Base-by-base conservation (phyloP, 1,139 yeast species). In the Scheffersomyces segobiensis region DNA sequence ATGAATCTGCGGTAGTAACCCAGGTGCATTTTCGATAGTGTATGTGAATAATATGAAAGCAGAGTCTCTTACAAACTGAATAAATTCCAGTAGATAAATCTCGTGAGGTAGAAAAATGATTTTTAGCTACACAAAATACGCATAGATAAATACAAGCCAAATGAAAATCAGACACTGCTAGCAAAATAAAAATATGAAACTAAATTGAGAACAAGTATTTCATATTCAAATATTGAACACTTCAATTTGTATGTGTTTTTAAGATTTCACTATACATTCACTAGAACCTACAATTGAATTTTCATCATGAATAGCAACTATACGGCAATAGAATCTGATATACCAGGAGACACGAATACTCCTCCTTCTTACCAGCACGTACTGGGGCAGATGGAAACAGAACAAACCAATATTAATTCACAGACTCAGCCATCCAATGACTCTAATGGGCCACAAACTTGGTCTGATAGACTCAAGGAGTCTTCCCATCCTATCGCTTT, bases 401-500 rank as follows among this genome's bases (percentile, higher is more conserved):
- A 24, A 14, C 21, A 48, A 20, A 24, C 24, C 17, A 48, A 21
- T 14, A 20, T 26, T 8, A 48, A 20, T 22, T 20, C 50, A 48
- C 50, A 48, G 10, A 21, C 21, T 4, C 49, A n/a, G 19, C 22
- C 10, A 8, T 6, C 21, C 21, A 21, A 21, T 20, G 21, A 8
- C 18, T 14, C 26, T 10, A 20, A 24, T 14, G 24, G 21, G 24
- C 50, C 50, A n/a, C 56, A 56, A 22, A 56, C 62, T 6, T 57
- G 62, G 56, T 14, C 58, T 17, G 58, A 60, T 21, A 57, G 63
- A 17, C 58, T 65, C 42, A 53, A 57, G 51, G 62, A 88, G 69
- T 89, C 96, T 5, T 87, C 96, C n/a, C 97, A 91, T 69, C 97
- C 97, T 7, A 74, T 89, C 24, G 96, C 96, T 1, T 76, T 90